Evolutionary conservation across 1,284 basidiomycete genomes (phyloP), one percentile per base, ranked within the genome.

Genomic region (Apiotrichum montevideense): DNA sequence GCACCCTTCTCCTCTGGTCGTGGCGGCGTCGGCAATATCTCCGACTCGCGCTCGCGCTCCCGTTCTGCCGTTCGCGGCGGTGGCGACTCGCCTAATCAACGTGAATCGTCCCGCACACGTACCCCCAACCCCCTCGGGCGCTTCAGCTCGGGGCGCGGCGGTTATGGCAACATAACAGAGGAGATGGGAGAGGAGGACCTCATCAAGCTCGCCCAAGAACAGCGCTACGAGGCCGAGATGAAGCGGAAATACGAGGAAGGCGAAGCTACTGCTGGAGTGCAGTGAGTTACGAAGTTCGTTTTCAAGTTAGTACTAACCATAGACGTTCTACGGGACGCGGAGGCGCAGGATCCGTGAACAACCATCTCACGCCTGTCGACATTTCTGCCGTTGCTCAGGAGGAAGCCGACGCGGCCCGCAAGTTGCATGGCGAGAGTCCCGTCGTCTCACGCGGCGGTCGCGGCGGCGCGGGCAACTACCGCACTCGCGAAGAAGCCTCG

Each of bases 11-110:
- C 72, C 34, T 70, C 70, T 8, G 76, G 76, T 13, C 67, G 76
- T 53, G 76, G 76, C 43, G 76, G 76, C n/a, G 73, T 63, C 0
- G 76, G 76, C 43, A 72, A 74, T 56, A 75, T 77, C 35, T 54
- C 63, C 14, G 49, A 59, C 52, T 66, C 63, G 4, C 62, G 70
- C 51, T 56, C 52, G 13, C 61, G 67, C 55, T 68, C 66, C n/a
- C 64, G 68, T 53, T 57, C 56, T 2, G 56, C 56, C 3, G 56
- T 42, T 10, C 56, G 54, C 13, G 49, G 44, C 37, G 21, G 21
- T 21, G 35, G 37, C 50, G 53, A 15, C 35, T 50, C 21, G 50
- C 46, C 37, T 34, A 43, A 6, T 15, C 21, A 14, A 15, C 53
- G 40, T 21, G 50, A 44, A 14, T 15, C 8, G 10, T 39, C 48